These are phyloP conservation scores for Rhizophora apiculata DNA, from an alignment of 345 rosid species.

Conservation along the genomic window DNA sequence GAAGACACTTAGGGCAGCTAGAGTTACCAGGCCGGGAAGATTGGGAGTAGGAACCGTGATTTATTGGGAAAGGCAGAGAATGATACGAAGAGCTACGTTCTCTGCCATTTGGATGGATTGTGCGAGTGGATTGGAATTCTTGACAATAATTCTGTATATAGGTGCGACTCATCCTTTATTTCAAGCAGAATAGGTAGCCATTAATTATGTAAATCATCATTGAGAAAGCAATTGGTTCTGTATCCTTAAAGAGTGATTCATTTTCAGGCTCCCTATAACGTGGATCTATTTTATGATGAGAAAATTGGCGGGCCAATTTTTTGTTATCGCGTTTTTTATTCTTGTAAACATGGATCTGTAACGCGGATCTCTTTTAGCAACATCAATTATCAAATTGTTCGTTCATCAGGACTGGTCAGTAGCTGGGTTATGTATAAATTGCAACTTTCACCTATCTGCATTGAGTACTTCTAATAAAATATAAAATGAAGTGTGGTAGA, in stretches of 20 bases:
- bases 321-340: background rate
- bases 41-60: constrained; percentile 4
- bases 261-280: constrained; percentile 9
- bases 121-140: background rate
- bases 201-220: constrained; percentile 23
- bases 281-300: constrained; percentile 8
- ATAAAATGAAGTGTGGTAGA: too few species aligned
- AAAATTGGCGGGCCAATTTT: background rate
- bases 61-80: constrained; percentile 10
- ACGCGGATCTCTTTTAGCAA: background rate
- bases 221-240: constrained; percentile 13
- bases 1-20: constrained; percentile 10
- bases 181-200: constrained; percentile 9
- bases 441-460: too few species aligned
- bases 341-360: background rate
- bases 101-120: constrained; percentile 12
- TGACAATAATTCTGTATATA: constrained; percentile 7
- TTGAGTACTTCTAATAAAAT: too few species aligned
- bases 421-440: too few species aligned
- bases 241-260: constrained; percentile 12
- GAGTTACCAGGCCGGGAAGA: constrained; percentile 11
- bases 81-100: constrained; percentile 19
- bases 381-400: too few species aligned
- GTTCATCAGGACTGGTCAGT: too few species aligned
- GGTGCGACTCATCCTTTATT: constrained; percentile 4